A percentile compares a stretch with the other conserved stretches of the same genome.
Evolutionary conservation across 139 green algal genomes (phyloP).

Genomic region (Zygnema cylindricum): DNA sequence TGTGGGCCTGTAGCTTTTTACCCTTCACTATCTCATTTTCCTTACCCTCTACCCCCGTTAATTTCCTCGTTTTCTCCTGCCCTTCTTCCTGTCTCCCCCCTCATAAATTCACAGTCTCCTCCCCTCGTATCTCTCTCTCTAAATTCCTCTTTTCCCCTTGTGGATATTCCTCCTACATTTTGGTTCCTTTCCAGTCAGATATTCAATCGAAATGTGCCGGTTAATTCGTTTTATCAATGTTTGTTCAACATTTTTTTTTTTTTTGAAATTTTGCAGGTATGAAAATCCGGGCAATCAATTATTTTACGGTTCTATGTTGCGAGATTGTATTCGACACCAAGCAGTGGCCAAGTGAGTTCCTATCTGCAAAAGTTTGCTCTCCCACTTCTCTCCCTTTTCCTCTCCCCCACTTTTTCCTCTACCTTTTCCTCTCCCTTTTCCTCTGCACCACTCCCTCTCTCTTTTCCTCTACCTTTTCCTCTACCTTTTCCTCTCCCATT

Average conservation of each 20-base stretch:
- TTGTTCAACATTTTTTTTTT: not conserved
- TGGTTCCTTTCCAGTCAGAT: not conserved
- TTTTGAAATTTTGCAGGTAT: too few species aligned
- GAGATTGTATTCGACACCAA: constrained; percentile 29
- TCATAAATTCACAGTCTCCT: too few species aligned
- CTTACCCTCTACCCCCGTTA: too few species aligned
- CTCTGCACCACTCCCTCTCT: not conserved
- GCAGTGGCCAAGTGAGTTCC: constrained; percentile 18
- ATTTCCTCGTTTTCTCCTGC: too few species aligned
- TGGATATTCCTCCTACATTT: not conserved
- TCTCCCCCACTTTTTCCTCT: not conserved
- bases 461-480: not conserved
- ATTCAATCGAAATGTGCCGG: constrained; percentile 4
- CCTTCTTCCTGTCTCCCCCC: too few species aligned
- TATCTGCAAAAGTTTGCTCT: not conserved
- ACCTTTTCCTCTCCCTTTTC: not conserved
- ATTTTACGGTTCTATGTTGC: constrained; percentile 21
- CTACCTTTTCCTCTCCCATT: not conserved
- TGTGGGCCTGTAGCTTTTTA: too few species aligned
- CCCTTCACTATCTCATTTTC: too few species aligned
- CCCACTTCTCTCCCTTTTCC: not conserved
- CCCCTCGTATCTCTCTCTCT: too few species aligned
- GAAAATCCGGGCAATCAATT: constrained; percentile 7
- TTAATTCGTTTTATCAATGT: not conserved
- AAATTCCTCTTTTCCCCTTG: not conserved